Percentiles rank a stretch among this genome's conserved stretches.
Conservation (phyloP, 345 rosid species). For the Citrus hindsii region DNA sequence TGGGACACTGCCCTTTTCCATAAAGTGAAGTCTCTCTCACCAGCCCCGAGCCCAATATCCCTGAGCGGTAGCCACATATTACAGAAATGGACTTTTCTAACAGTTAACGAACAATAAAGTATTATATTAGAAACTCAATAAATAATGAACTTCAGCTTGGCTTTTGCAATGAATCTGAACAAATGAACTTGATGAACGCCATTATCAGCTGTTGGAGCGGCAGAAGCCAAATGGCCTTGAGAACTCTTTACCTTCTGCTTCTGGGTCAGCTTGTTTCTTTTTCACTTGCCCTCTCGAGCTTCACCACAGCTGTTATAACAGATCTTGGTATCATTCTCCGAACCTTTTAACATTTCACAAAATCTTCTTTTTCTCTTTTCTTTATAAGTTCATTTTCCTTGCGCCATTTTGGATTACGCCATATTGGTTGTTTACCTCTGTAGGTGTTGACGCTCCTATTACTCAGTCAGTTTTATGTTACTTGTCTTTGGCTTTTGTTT, state of each 20-base stretch:
- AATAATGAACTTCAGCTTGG: no score
- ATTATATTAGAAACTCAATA: no score
- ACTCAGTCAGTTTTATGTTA: conserved; percentile 44
- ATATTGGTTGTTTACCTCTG: neutral
- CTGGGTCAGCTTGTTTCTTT: conserved; percentile 56
- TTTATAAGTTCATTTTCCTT: neutral
- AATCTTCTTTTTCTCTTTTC: neutral
- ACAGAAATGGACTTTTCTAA: no score
- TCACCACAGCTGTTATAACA: conserved; percentile 50
- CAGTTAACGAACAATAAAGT: no score
- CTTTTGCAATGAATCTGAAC: neutral
- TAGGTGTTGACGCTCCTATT: conserved; percentile 64
- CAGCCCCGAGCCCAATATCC: no score
- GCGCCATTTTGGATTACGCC: no score
- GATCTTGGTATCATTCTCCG: conserved; percentile 34
- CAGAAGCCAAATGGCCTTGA: conserved; percentile 18
- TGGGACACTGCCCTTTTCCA: no score
- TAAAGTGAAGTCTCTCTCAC: no score
- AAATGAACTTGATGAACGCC: conserved; percentile 8
- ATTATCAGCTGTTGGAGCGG: conserved; percentile 20
- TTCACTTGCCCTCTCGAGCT: conserved; percentile 36
- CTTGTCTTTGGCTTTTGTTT: conserved; percentile 39
- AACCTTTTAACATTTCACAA: neutral
- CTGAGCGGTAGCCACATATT: no score
- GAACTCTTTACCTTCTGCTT: conserved; percentile 33